These are phyloP conservation scores for Xylaria sp. DNA, from an alignment of 2,329 filamentous ascomycete genomes.

Conservation along the genomic window DNA sequence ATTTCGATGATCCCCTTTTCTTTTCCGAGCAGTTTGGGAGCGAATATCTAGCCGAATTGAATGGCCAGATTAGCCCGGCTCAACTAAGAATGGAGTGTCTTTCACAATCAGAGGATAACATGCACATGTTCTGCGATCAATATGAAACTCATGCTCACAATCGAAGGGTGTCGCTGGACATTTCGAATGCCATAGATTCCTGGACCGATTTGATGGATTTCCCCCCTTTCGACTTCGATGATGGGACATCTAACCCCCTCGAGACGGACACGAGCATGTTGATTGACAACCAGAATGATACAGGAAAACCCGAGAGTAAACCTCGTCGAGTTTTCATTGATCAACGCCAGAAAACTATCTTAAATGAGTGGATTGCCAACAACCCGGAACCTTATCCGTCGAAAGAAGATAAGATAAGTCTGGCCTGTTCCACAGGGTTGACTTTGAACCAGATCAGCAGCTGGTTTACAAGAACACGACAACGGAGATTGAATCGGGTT, in stretches of 20 bases:
- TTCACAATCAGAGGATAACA: background rate
- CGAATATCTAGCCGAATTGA: background rate
- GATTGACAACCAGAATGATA: background rate
- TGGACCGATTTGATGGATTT: background rate
- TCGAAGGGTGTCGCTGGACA: background rate
- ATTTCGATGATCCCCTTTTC: background rate
- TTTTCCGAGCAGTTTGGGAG: background rate
- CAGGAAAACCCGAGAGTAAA: background rate
- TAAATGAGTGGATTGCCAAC: background rate
- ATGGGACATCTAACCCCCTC: background rate
- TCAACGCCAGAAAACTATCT: background rate
- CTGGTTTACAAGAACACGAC: slow-evolving; percentile 1
- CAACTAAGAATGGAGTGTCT: background rate
- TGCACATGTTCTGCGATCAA: no score
- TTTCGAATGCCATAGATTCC: background rate
- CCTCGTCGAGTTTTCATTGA: background rate
- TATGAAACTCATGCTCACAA: no score
- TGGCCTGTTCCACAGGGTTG: background rate
- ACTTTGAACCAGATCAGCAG: background rate
- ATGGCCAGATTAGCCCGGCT: background rate
- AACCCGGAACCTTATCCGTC: slow-evolving; percentile 2
- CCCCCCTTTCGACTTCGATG: background rate
- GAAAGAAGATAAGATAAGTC: background rate
- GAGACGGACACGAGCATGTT: background rate
- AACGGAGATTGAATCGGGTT: background rate